Evolutionary conservation across 2,329 filamentous ascomycete species (phyloP), one percentile per base, ranked within the genome.

Genomic region (Xylariaceae sp.): DNA sequence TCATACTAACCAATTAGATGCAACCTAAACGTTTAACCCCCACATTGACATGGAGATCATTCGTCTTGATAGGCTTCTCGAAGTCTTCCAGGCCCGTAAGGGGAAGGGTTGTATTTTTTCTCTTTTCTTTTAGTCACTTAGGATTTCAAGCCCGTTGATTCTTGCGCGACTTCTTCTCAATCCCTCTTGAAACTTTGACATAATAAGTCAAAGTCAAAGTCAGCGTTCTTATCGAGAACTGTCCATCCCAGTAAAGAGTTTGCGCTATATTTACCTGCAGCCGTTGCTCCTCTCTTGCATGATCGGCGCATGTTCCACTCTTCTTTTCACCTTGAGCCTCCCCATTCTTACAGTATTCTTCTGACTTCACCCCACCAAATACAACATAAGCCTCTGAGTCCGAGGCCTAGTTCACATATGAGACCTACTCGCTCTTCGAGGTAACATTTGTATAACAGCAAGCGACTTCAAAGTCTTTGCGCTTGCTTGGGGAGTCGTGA

Each of bases 381-480:
- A 33, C 19, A 4, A 40, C 37, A 40, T 17, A 17, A 14, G 16
- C 19, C 19, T 26, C 14, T 14, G 19, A 14, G 28, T n/a, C n/a
- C n/a, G n/a, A n/a, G n/a, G n/a, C n/a, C 24, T 33, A 26, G 12
- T 29, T 19, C 43, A 31, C 43, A 46, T 31, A 46, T 46, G 43
- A 31, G n/a, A 17, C 43, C 43, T n/a, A n/a, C n/a, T 31, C 43
- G 16, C 16, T 6, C 43, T 17, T 31, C 14, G 43, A 33, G 43
- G 43, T 46, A 36, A 17, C 31, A 33, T 36, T 24, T 41, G 41
- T 81, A 73, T 41, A 46, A 36, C 65, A 69, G 82, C 82, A 82
- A 75, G 83, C 83, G 83, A 86, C 83, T 86, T 86, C 65, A 67
- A 74, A 82, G 83, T 86, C 83, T 86, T 86, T 86, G 83, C 83